Conservation (phyloP, 352 stramenopile genomes). For the Globisporangium apiculatum region DNA sequence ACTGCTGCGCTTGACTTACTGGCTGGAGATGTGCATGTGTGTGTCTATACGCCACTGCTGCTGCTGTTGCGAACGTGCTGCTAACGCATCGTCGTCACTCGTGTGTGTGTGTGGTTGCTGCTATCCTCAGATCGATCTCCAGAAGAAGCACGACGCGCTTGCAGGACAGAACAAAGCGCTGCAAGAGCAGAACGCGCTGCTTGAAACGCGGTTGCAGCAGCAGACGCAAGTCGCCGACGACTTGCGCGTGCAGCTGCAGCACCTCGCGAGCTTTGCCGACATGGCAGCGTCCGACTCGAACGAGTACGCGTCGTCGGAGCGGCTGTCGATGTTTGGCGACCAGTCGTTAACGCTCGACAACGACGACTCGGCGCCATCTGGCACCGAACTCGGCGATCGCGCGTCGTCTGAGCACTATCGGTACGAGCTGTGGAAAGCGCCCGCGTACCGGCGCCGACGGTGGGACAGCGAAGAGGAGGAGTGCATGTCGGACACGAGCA, state of each 20-base stretch:
- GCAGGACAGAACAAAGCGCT: constrained; percentile 37
- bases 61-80: neutral
- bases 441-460: constrained; percentile 6
- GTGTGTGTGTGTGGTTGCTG: neutral
- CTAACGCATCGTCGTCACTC: neutral
- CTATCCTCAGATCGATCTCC: constrained; percentile 30
- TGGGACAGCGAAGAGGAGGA: constrained; percentile 37
- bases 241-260: constrained; percentile 59
- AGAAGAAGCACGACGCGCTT: constrained; percentile 46
- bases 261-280: constrained; percentile 65
- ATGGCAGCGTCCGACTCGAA: constrained; percentile 49
- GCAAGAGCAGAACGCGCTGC: constrained; percentile 51
- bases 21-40: neutral
- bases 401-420: constrained; percentile 15
- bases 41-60: neutral
- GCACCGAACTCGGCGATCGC: constrained; percentile 30
- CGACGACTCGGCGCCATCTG: constrained; percentile 30
- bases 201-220: constrained; percentile 59
- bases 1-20: neutral
- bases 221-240: constrained; percentile 56
- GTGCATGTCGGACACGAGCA: constrained; percentile 55
- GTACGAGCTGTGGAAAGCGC: constrained; percentile 32
- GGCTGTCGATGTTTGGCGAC: constrained; percentile 41
- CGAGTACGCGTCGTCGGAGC: constrained; percentile 43
- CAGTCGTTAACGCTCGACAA: constrained; percentile 21